phyloP scores from a whole-genome alignment of 345 rosid species.

The Arabidopsis suecica region DNA sequence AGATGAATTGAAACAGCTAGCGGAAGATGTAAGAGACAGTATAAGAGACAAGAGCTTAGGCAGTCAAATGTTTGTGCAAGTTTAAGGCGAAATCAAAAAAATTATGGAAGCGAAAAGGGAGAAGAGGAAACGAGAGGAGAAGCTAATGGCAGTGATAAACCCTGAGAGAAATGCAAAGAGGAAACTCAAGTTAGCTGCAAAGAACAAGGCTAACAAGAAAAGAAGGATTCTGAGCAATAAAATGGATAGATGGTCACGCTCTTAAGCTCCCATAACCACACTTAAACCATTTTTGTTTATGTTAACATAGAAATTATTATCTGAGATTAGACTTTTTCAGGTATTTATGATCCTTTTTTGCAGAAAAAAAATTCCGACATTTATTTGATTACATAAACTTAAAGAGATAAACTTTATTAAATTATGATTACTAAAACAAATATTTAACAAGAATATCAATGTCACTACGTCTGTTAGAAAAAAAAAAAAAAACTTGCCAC shows the following conservation, averaged over 20 bases:
- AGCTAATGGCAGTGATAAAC: conserved; percentile 44
- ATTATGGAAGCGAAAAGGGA: conserved; percentile 50
- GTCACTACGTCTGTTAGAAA: no score
- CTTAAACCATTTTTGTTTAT: not conserved
- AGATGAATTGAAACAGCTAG: conserved; percentile 47
- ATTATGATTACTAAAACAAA: not conserved
- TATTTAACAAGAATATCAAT: not conserved
- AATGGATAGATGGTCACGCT: not conserved
- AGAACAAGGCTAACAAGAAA: conserved; percentile 65
- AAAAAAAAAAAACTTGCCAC: not conserved
- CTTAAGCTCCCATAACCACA: not conserved
- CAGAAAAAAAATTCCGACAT: not conserved
- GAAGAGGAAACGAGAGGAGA: conserved; percentile 26
- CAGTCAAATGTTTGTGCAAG: not conserved
- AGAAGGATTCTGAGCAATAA: conserved; percentile 55
- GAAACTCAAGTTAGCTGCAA: conserved; percentile 66
- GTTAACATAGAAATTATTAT: not conserved
- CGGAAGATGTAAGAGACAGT: not conserved
- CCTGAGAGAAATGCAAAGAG: conserved; percentile 72
- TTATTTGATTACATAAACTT: not conserved
- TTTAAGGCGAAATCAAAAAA: not conserved
- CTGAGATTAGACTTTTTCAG: not conserved
- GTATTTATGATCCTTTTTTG: conserved; percentile 26
- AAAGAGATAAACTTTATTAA: no score
- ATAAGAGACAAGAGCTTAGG: conserved; percentile 4